phyloP scores from a whole-genome alignment of 148 eudicot species.

The Dysphania ambrosioides region DNA sequence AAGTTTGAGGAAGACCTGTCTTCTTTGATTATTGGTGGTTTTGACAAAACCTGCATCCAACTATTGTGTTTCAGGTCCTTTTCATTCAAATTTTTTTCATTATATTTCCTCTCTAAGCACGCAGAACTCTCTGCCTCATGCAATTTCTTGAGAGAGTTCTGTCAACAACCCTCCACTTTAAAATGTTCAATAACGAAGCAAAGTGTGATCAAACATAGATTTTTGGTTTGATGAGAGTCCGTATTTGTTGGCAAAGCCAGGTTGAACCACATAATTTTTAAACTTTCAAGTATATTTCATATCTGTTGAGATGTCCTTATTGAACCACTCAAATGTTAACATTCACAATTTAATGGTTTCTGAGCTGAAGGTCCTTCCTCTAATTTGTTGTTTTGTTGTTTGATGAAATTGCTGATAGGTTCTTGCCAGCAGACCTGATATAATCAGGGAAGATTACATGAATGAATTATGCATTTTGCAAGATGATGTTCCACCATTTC shows the following conservation, averaged over 20 bases:
- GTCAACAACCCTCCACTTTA: background rate
- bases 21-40: background rate
- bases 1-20: background rate
- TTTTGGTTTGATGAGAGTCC: background rate
- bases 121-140: background rate
- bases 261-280: background rate
- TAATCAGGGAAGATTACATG: conserved; percentile 98
- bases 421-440: conserved; percentile 97
- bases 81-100: background rate
- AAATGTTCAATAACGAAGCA: background rate
- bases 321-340: background rate
- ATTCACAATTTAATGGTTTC: background rate
- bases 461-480: conserved; percentile 98
- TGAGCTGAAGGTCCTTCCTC: conserved; percentile 4
- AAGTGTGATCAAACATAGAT: background rate
- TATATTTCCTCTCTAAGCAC: background rate
- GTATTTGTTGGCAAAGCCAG: background rate
- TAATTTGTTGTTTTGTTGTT: conserved; percentile 15
- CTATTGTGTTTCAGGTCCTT: background rate
- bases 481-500: conserved; percentile 97
- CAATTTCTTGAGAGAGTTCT: background rate
- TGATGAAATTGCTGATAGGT: conserved; percentile 47
- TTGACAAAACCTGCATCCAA: background rate
- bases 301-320: background rate
- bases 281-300: background rate